Evolutionary conservation across 768 basidiomycete species (phyloP).

Genomic region (Pisolithus orientalis): DNA sequence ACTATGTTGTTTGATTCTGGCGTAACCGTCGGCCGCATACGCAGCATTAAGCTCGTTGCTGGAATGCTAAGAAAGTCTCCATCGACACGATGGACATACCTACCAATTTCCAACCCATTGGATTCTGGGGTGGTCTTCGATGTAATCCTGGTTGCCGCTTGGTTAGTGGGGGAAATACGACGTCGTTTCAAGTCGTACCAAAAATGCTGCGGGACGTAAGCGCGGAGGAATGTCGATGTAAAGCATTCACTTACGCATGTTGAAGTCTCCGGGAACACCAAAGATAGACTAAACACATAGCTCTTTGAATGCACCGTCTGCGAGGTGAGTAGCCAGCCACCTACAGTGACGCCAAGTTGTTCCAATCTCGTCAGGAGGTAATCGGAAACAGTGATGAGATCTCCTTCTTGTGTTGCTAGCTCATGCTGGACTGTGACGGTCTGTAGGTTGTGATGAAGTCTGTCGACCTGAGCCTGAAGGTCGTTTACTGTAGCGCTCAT

Average conservation of each 20-base stretch:
- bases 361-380: slow-evolving; percentile 60
- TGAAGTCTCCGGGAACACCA: slow-evolving; percentile 85
- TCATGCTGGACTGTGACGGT: slow-evolving; percentile 26
- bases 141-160: slow-evolving; percentile 49
- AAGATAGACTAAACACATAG: slow-evolving; percentile 55
- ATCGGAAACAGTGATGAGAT: slow-evolving; percentile 46
- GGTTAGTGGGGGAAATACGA: background rate
- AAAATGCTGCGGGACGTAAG: slow-evolving; percentile 18
- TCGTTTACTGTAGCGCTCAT: slow-evolving; percentile 12
- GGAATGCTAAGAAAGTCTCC: background rate
- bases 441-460: slow-evolving; percentile 42
- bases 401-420: slow-evolving; percentile 25
- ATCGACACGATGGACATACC: background rate
- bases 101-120: slow-evolving; percentile 88
- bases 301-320: background rate
- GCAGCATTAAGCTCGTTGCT: slow-evolving; percentile 84
- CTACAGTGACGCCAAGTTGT: slow-evolving; percentile 59
- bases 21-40: slow-evolving; percentile 92
- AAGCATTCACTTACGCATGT: slow-evolving; percentile 41
- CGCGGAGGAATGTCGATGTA: background rate
- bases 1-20: slow-evolving; percentile 71
- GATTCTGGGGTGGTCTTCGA: slow-evolving; percentile 73
- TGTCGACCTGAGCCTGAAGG: slow-evolving; percentile 41
- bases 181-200: slow-evolving; percentile 14
- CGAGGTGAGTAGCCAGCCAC: slow-evolving; percentile 4